These are phyloP conservation scores for Euphorbia celastroides DNA, from an alignment of 441 rosid species.

Conservation along the genomic window DNA sequence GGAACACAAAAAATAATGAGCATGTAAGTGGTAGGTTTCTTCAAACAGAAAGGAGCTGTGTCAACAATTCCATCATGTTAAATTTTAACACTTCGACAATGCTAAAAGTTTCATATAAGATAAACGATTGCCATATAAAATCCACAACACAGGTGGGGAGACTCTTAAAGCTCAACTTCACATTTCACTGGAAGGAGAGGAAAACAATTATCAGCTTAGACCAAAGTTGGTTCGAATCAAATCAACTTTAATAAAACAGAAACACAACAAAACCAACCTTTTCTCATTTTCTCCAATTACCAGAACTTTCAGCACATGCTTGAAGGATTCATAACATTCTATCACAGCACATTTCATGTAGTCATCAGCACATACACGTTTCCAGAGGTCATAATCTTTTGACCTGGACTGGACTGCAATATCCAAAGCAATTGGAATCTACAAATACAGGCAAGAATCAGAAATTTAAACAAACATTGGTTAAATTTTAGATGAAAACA, in stretches of 20 bases:
- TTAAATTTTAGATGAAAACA: constrained; percentile 10
- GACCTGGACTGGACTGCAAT: constrained; percentile 89
- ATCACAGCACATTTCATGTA: constrained; percentile 98
- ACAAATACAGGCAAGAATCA: constrained; percentile 26
- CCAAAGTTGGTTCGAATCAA: too few species aligned
- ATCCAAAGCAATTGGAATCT: constrained; percentile 96
- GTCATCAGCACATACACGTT: constrained; percentile 91
- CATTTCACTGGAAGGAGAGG: too few species aligned
- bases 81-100: neutral
- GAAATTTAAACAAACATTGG: constrained; percentile 9
- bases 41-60: too few species aligned
- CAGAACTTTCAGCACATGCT: constrained; percentile 67
- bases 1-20: neutral
- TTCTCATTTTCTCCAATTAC: constrained; percentile 94
- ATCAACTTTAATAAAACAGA: too few species aligned
- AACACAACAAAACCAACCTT: constrained; percentile 44
- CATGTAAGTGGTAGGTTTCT: too few species aligned
- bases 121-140: too few species aligned
- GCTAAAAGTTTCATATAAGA: neutral
- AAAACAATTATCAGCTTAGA: too few species aligned
- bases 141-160: too few species aligned
- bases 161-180: too few species aligned
- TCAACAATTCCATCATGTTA: too few species aligned
- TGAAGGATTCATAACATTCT: constrained; percentile 96
- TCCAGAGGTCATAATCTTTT: constrained; percentile 94